These are phyloP conservation scores for Sclerotiophoma versabilis DNA, from an alignment of 2,329 filamentous ascomycete genomes.

Conservation along the genomic window DNA sequence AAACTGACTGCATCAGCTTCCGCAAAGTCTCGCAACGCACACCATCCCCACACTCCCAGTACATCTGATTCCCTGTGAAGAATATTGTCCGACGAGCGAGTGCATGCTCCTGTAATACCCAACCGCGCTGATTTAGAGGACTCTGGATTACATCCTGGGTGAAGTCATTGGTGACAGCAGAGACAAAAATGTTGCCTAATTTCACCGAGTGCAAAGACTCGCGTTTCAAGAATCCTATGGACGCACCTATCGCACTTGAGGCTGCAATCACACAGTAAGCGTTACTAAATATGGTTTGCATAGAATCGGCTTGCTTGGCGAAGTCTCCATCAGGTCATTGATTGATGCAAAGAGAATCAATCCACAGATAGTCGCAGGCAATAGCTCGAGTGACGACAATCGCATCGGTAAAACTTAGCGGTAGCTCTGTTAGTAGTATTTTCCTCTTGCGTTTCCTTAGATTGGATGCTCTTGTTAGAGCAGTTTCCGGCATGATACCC, in stretches of 20 bases:
- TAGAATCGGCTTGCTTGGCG: constrained; percentile 23
- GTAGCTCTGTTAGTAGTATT: constrained; percentile 8
- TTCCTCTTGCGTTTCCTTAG: too few relatives aligned
- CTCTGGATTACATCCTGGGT: constrained; percentile 23
- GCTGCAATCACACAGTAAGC: constrained; percentile 33
- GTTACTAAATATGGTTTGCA: constrained; percentile 35
- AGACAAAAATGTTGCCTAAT: constrained; percentile 17
- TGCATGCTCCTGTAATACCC: constrained; percentile 38
- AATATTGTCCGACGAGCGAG: constrained; percentile 35
- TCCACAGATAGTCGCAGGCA: constrained; percentile 33
- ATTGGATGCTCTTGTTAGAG: too few relatives aligned
- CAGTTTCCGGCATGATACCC: too few relatives aligned
- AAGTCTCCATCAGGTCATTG: constrained; percentile 34
- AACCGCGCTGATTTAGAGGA: constrained; percentile 25
- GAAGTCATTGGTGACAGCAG: constrained; percentile 31
- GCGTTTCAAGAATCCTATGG: constrained; percentile 20
- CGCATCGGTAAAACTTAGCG: constrained; percentile 30
- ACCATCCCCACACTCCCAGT: constrained; percentile 36
- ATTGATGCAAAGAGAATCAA: constrained; percentile 38
- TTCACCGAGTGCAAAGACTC: neutral
- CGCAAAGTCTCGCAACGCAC: constrained; percentile 28
- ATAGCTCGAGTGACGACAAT: constrained; percentile 26
- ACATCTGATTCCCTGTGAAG: constrained; percentile 33
- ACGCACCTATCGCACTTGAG: constrained; percentile 18
- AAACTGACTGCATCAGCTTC: constrained; percentile 24